Evolutionary conservation across 345 rosid genomes (phyloP).

Genomic region (Citrus sp.): DNA sequence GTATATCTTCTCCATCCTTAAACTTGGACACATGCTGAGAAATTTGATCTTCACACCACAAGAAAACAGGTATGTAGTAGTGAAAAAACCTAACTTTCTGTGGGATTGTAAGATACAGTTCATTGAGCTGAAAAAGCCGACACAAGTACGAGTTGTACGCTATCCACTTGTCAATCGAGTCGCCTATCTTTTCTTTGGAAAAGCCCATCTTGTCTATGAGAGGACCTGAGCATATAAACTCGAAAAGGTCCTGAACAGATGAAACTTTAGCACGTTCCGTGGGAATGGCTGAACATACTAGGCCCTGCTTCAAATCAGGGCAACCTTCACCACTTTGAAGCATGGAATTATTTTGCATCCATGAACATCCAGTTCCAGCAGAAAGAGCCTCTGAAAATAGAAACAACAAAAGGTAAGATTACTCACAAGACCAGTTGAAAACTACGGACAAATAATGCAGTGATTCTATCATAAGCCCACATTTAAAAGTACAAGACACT

Average conservation of each 20-base stretch:
- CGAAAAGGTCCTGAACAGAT: constrained; percentile 72
- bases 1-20: constrained; percentile 61
- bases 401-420: background rate
- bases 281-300: constrained; percentile 34
- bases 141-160: constrained; percentile 57
- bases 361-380: constrained; percentile 48
- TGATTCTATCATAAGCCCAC: background rate
- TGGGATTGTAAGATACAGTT: constrained; percentile 58
- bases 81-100: constrained; percentile 83
- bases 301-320: constrained; percentile 20
- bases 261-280: constrained; percentile 55
- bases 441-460: background rate
- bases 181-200: constrained; percentile 54
- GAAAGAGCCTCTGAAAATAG: constrained; percentile 20
- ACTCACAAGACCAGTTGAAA: background rate
- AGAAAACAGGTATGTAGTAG: constrained; percentile 86
- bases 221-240: constrained; percentile 85
- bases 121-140: constrained; percentile 69
- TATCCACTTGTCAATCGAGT: constrained; percentile 81
- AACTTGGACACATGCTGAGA: constrained; percentile 60
- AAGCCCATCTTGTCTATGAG: constrained; percentile 60
- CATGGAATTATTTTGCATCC: constrained; percentile 52
- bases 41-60: constrained; percentile 94
- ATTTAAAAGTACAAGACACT: background rate
- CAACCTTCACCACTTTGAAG: constrained; percentile 17